These are phyloP conservation scores for Trichothecium roseum DNA, from an alignment of 2,329 filamentous ascomycete genomes.

Conservation along the genomic window DNA sequence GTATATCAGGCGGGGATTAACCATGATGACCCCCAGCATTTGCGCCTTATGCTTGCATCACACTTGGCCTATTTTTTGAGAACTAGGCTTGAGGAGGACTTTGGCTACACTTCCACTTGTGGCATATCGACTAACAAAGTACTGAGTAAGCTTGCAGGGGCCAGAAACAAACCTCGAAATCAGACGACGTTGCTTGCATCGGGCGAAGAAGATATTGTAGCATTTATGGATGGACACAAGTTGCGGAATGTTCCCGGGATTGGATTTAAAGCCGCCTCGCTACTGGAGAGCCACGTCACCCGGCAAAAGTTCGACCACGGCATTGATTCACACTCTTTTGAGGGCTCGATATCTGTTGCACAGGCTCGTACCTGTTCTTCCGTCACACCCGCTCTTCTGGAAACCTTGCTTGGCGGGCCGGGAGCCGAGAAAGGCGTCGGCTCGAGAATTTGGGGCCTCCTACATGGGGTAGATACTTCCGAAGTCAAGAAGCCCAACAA, in stretches of 20 bases:
- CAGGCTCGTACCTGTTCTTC: conserved; percentile 52
- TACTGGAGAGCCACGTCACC: conserved; percentile 44
- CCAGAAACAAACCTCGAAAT: conserved; percentile 72
- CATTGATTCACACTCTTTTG: conserved; percentile 22
- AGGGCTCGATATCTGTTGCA: conserved; percentile 46
- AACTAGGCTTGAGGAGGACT: conserved; percentile 58
- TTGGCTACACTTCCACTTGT: conserved; percentile 78
- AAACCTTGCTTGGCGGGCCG: conserved; percentile 58
- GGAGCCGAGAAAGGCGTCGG: conserved; percentile 65
- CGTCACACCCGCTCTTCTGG: conserved; percentile 55
- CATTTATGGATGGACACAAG: conserved; percentile 66
- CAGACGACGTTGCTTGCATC: conserved; percentile 77
- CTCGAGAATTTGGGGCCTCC: conserved; percentile 59
- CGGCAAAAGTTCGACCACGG: conserved; percentile 16
- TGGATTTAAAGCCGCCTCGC: conserved; percentile 54
- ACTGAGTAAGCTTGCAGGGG: conserved; percentile 75
- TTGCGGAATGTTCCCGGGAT: conserved; percentile 79
- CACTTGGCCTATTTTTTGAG: conserved; percentile 72
- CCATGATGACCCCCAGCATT: conserved; percentile 28
- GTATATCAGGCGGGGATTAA: conserved; percentile 10
- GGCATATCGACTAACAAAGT: conserved; percentile 84
- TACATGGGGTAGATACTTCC: conserved; percentile 70
- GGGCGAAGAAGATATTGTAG: conserved; percentile 40
- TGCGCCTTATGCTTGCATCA: conserved; percentile 65
- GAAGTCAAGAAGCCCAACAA: conserved; percentile 63